A percentile compares a stretch with the other conserved stretches of the same genome.
Evolutionary conservation across 768 basidiomycete species (phyloP).

Genomic region (Lenzites betulinus): DNA sequence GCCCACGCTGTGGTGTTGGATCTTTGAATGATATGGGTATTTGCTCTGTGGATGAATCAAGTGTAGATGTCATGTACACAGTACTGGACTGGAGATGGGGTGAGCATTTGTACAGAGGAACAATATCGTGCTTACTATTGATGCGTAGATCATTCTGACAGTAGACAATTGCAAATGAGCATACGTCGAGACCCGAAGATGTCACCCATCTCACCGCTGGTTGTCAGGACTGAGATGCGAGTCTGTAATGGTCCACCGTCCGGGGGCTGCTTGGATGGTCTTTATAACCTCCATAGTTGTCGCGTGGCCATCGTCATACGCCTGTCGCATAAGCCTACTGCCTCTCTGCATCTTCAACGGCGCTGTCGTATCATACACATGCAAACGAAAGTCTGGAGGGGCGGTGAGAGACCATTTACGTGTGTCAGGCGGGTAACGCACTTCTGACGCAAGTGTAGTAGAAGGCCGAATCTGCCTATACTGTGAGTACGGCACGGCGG

Average conservation of each 20-base stretch:
- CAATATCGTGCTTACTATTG: conserved; percentile 57
- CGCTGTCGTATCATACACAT: conserved; percentile 80
- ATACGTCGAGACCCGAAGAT: background rate
- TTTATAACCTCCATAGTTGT: conserved; percentile 54
- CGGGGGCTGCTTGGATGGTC: conserved; percentile 73
- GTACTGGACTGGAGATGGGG: conserved; percentile 57
- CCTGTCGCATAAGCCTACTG: conserved; percentile 21
- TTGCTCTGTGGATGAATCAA: conserved; percentile 62
- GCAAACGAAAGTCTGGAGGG: conserved; percentile 75
- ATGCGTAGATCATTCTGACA: conserved; percentile 86
- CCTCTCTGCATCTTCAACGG: conserved; percentile 23
- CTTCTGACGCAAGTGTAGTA: conserved; percentile 93
- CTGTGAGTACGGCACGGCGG: background rate
- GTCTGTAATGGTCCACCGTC: conserved; percentile 95
- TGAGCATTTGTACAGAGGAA: background rate
- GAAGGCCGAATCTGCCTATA: conserved; percentile 72
- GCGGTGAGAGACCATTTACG: background rate
- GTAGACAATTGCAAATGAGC: too few species aligned
- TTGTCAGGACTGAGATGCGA: conserved; percentile 89
- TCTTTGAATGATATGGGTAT: conserved; percentile 56
- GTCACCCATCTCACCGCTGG: conserved; percentile 55
- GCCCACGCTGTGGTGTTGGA: conserved; percentile 16
- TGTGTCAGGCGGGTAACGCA: conserved; percentile 30
- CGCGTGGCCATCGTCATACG: conserved; percentile 43
- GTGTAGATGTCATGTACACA: conserved; percentile 73